Base-by-base conservation (phyloP, 1,284 basidiomycete species). In the Mycena citricolor region DNA sequence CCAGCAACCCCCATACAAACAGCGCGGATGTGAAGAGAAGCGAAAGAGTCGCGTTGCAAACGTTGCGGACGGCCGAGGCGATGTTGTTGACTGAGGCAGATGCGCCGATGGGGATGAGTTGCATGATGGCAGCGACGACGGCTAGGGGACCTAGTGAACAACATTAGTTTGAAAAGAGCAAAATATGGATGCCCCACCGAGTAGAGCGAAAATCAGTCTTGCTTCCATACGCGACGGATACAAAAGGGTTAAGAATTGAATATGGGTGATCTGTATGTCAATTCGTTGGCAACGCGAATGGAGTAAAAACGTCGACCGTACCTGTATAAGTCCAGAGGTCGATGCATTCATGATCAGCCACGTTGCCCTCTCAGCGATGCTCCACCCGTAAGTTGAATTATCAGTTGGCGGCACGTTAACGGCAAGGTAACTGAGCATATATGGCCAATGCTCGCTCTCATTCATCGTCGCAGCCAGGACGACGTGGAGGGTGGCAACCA, bases 201-300 rank as follows among this genome's bases (percentile, higher is more conserved):
- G 80, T 26, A 97, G 75, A 52, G 82, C 73, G 57, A 94, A 86
- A 47, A 99, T 95, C 37, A 99, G 79, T 17, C 86, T 75, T 4
- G 82, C 85, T 67, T 99, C 97, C 26, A 95, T 79, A n/a, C 78
- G 72, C 4, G 97, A 98, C 1, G 95, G 95, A 62, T 92, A 99
- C 14, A 99, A 77, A 5, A 99, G 78, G 3, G 95, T 97, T 44
- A 99, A 74, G 67, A 98, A 98, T 64, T 99, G 97, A 42, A 99
- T 97, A 67, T 99, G 94, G 0, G 95, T 97, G 48, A 93, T 86
- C 90, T 97, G 61, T 8, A 41, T 30, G 42, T 30, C 41, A 23
- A 26, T 8, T 46, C 11, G 43, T 36, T 22, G 12, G 23, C 5
- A 32, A 20, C 16, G 17, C 21, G 22, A 26, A 4, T 4, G 4